Evolutionary conservation across 192 early-diverging fungal genomes (phyloP), one percentile per base, ranked within the genome.

Genomic region (Funneliformis mosseae): DNA sequence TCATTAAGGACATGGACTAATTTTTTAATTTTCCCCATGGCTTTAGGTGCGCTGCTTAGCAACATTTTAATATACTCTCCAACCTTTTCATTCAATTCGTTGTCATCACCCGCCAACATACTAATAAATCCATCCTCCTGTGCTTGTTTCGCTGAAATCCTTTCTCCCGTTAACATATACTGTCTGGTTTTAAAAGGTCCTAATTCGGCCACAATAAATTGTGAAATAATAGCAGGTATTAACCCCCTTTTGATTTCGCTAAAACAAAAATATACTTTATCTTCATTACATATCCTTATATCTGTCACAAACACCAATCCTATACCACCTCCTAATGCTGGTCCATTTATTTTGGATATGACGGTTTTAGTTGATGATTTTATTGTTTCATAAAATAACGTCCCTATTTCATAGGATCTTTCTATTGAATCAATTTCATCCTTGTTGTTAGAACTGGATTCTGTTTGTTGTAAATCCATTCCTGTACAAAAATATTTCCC

Each of bases 401-500:
- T 45, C 59, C 83, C 84, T 73, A 84, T 55, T 63, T 84, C 48
- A 45, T 81, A 80, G 84, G 71, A 25, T 83, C 79, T n/a, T 33
- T 33, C 33, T 81, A 72, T 18, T 86, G 74, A 12, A 70, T 41
- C 3, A 75, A 64, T 18, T 78, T 80, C 11, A 33, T 25, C 23
- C 12, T 38, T 28, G 27, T 68, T 68, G 7, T 33, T 55, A 55
- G 14, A 18, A 3, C 5, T 55, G 43, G 43, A 45, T 45, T 43
- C 67, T 43, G 84, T 78, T 8, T 73, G 45, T 9, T 83, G 83
- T 59, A 92, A 84, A 78, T 91, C 89, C 88, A 92, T 90, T 28
- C 91, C 91, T 10, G 90, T 89, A 69, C 90, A 91, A 83, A 92
- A 92, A 70, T 86, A 92, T 43, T 90, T 90, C 28, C 91, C 91